phyloP scores from a whole-genome alignment of 2,329 filamentous ascomycete genomes.

The Colletotrichum liaoningense region DNA sequence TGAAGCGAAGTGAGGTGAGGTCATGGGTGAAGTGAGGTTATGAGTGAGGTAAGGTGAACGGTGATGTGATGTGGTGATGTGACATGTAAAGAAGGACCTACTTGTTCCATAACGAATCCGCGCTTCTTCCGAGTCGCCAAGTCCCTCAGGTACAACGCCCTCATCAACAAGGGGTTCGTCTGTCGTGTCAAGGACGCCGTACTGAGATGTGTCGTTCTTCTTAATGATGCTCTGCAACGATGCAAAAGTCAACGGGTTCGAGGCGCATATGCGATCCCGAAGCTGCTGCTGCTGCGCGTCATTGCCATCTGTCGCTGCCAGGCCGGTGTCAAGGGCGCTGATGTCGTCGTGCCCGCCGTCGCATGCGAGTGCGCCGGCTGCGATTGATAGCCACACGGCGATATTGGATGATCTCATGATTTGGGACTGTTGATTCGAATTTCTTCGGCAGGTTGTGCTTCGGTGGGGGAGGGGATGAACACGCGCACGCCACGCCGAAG shows the following conservation, averaged over 20 bases:
- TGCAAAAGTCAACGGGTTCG: neutral
- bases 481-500: neutral
- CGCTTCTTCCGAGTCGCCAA: constrained; percentile 17
- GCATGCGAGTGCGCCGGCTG: neutral
- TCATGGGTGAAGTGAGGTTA: too few species aligned
- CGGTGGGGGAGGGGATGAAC: neutral
- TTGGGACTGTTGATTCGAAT: neutral
- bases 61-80: neutral
- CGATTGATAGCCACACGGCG: constrained; percentile 23
- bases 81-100: neutral
- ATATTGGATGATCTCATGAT: constrained; percentile 25
- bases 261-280: constrained; percentile 2
- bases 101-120: constrained; percentile 28
- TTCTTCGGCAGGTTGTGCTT: neutral
- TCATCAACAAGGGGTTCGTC: constrained; percentile 2
- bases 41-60: neutral
- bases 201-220: neutral
- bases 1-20: neutral
- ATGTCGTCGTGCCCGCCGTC: constrained; percentile 1
- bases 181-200: neutral
- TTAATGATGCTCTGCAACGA: neutral
- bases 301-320: neutral
- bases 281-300: neutral
- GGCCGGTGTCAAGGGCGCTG: neutral
- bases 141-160: neutral